phyloP scores from a whole-genome alignment of 306 rosid genomes.

The Elaeagnus macrophylla region DNA sequence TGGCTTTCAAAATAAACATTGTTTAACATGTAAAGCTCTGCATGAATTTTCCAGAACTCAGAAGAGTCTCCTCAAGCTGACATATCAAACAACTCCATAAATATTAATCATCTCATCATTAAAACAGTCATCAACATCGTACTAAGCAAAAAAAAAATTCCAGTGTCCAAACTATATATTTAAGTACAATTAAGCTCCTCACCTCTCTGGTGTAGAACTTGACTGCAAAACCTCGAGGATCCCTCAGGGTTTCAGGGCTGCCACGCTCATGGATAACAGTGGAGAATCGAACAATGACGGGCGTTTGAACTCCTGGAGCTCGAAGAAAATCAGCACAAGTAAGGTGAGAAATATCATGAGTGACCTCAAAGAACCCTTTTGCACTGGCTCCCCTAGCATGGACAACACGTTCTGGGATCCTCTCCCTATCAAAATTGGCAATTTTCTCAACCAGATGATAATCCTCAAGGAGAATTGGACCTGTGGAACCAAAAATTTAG shows the following conservation, averaged over 20 bases:
- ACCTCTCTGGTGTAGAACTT: constrained; percentile 92
- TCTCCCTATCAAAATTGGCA: constrained; percentile 78
- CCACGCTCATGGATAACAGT: constrained; percentile 97
- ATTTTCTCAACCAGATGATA: constrained; percentile 89
- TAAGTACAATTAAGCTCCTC: constrained; percentile 7
- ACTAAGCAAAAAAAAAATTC: too few relatives aligned
- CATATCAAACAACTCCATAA: not conserved
- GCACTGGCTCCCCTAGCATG: constrained; percentile 99
- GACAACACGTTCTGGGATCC: constrained; percentile 92
- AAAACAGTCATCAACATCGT: not conserved
- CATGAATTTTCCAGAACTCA: not conserved
- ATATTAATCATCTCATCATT: not conserved
- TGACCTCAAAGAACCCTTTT: constrained; percentile 96
- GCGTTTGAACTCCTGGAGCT: constrained; percentile 94
- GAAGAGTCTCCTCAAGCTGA: not conserved
- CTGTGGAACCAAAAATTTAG: constrained; percentile 29
- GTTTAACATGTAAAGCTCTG: not conserved
- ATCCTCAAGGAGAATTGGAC: constrained; percentile 93
- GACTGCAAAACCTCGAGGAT: constrained; percentile 83
- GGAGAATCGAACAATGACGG: constrained; percentile 85
- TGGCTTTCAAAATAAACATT: not conserved
- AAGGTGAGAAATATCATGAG: constrained; percentile 78
- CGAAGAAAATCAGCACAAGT: constrained; percentile 93
- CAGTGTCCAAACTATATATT: not conserved
- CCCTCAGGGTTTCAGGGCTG: constrained; percentile 91